These are phyloP conservation scores for Carex myosuroides DNA, from an alignment of 176 grass and related monocot species.

Conservation along the genomic window DNA sequence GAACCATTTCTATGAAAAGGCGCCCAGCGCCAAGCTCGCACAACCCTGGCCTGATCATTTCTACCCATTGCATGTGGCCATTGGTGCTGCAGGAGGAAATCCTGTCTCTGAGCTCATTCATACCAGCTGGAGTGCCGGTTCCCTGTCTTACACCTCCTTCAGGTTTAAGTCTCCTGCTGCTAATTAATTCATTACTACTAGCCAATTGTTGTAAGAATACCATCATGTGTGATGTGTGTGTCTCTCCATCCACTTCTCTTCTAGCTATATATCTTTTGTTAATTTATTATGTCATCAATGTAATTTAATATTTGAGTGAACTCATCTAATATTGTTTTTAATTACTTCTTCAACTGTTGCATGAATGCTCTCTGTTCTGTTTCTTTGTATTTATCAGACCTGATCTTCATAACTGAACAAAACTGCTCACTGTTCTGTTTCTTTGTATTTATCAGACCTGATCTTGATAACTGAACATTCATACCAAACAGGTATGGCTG, in stretches of 20 bases:
- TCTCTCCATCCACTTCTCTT: neutral
- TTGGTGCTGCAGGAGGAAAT: constrained; percentile 62
- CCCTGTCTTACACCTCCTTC: constrained; percentile 68
- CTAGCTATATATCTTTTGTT: neutral
- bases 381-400: too few species aligned
- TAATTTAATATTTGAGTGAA: neutral
- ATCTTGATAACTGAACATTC: too few species aligned
- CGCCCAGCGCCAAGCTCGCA: constrained; percentile 50
- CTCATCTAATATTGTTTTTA: neutral
- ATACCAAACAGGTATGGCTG: too few species aligned
- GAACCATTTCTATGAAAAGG: constrained; percentile 56
- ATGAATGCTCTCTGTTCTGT: neutral
- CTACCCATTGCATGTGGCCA: constrained; percentile 79
- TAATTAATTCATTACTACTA: neutral
- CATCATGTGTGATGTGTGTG: neutral
- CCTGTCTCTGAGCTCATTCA: constrained; percentile 66
- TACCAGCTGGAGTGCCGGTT: constrained; percentile 50
- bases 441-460: too few species aligned
- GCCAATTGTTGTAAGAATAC: neutral
- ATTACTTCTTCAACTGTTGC: neutral
- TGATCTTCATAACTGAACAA: too few species aligned
- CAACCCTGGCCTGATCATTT: constrained; percentile 87
- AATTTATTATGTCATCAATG: neutral
- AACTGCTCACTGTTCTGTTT: too few species aligned
- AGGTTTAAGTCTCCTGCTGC: constrained; percentile 34